These are phyloP conservation scores for Linderniella brevidens DNA, from an alignment of 257 asterid genomes.

Conservation along the genomic window DNA sequence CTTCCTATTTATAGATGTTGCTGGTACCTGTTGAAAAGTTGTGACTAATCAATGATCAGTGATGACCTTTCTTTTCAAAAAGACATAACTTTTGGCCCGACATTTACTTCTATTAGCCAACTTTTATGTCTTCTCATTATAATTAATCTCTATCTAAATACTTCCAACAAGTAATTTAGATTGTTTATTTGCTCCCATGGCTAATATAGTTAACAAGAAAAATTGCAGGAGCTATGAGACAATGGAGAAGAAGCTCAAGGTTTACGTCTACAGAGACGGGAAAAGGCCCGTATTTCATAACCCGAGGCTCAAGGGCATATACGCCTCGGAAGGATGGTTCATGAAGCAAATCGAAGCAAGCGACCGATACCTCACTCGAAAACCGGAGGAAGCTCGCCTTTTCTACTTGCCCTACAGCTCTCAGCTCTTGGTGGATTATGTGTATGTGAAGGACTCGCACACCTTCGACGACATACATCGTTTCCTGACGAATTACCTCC, in stretches of 20 bases:
- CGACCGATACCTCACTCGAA: slow-evolving; percentile 38
- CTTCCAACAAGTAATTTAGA: no score
- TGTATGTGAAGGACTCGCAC: slow-evolving; percentile 44
- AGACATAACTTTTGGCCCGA: no score
- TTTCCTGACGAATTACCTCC: slow-evolving; percentile 22
- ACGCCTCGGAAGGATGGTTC: slow-evolving; percentile 90
- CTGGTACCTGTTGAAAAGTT: no score
- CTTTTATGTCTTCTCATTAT: no score
- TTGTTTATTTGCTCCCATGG: no score
- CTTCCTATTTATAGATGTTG: no score
- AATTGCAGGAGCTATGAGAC: slow-evolving; percentile 60
- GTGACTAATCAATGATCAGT: no score
- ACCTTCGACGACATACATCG: slow-evolving; percentile 24
- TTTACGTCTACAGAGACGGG: slow-evolving; percentile 59
- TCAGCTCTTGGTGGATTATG: slow-evolving; percentile 24
- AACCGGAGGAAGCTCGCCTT: slow-evolving; percentile 47
- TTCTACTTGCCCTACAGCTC: slow-evolving; percentile 74
- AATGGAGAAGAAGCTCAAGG: slow-evolving; percentile 72
- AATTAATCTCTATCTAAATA: no score
- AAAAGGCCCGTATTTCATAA: slow-evolving; percentile 60
- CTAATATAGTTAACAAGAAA: no score
- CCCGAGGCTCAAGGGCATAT: slow-evolving; percentile 63
- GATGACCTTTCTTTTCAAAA: no score
- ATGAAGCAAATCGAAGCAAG: slow-evolving; percentile 45
- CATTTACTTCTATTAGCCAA: no score